phyloP scores from a whole-genome alignment of 805 yeast species.

The Metschnikowia drakensbergensis region DNA sequence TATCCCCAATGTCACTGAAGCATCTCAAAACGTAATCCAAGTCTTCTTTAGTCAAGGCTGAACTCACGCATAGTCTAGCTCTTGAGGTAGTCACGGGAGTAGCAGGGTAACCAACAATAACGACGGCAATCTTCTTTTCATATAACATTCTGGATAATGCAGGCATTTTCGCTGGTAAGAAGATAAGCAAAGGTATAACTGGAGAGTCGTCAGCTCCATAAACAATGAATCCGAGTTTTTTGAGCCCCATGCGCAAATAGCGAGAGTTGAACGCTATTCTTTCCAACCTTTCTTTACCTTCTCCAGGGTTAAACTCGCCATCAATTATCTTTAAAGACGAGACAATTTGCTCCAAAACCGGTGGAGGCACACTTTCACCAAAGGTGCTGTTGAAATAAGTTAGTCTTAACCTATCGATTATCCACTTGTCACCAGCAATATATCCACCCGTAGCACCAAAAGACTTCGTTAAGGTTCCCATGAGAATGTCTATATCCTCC shows the following conservation, averaged over 20 bases:
- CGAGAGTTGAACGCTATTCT: constrained; percentile 95
- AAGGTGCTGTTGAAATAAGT: constrained; percentile 70
- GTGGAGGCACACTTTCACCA: constrained; percentile 87
- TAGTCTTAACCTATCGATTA: constrained; percentile 72
- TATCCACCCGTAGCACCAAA: constrained; percentile 99
- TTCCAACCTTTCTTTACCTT: constrained; percentile 85
- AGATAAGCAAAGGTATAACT: constrained; percentile 82
- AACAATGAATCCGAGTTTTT: constrained; percentile 88
- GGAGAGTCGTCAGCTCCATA: constrained; percentile 97
- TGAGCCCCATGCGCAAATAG: constrained; percentile 84
- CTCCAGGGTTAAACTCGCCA: constrained; percentile 86
- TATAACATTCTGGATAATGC: constrained; percentile 81
- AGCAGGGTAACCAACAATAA: constrained; percentile 96
- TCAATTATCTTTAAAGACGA: constrained; percentile 73
- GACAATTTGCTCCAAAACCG: constrained; percentile 83
- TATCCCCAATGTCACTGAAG: constrained; percentile 75
- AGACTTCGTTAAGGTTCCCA: constrained; percentile 98
- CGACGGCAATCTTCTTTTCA: constrained; percentile 82
- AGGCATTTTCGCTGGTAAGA: constrained; percentile 92
- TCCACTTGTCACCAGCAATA: constrained; percentile 66
- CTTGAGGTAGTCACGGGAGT: constrained; percentile 88
- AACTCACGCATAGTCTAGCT: constrained; percentile 87
- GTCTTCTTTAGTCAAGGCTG: constrained; percentile 92
- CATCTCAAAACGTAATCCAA: constrained; percentile 73
- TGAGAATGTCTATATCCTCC: constrained; percentile 70